phyloP scores from a whole-genome alignment of 2,329 filamentous ascomycete genomes.

The Arthrobotrys musiformis region DNA sequence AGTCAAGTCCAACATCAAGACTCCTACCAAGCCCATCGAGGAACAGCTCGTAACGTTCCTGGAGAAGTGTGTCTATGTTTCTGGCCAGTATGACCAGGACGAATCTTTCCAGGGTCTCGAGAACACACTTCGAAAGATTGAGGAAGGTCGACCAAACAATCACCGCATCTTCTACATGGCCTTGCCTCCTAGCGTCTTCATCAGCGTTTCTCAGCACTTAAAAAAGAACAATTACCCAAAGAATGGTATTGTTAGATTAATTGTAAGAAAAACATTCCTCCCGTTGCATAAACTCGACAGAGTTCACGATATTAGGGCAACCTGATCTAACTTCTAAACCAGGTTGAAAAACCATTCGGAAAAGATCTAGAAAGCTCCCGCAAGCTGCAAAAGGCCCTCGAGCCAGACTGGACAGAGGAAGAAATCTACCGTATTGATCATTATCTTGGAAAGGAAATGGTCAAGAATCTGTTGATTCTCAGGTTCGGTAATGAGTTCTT shows the following conservation, averaged over 20 bases:
- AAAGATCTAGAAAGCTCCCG: slow-evolving; percentile 95
- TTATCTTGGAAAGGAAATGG: slow-evolving; percentile 99
- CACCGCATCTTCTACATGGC: slow-evolving; percentile 99
- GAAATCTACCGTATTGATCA: slow-evolving; percentile 99
- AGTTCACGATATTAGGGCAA: no score
- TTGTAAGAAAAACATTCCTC: slow-evolving; percentile 71
- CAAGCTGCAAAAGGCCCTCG: slow-evolving; percentile 91
- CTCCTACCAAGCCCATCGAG: slow-evolving; percentile 95
- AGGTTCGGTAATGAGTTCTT: slow-evolving; percentile 99
- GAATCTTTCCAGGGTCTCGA: slow-evolving; percentile 89
- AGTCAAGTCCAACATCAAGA: slow-evolving; percentile 98
- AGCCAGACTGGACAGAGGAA: slow-evolving; percentile 98
- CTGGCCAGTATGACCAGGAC: slow-evolving; percentile 97
- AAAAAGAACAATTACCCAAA: slow-evolving; percentile 97
- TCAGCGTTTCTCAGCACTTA: slow-evolving; percentile 93
- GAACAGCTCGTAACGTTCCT: slow-evolving; percentile 93
- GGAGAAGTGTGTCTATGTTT: slow-evolving; percentile 87
- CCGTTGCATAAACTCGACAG: neutral
- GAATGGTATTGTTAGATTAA: slow-evolving; percentile 89
- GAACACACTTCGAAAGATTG: slow-evolving; percentile 84
- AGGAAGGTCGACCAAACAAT: slow-evolving; percentile 82
- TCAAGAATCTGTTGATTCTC: slow-evolving; percentile 98
- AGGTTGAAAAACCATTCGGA: slow-evolving; percentile 98
- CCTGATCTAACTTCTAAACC: slow-evolving; percentile 61
- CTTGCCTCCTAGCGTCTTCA: slow-evolving; percentile 96